Evolutionary conservation across 2,329 filamentous ascomycete species (phyloP), one percentile per base, ranked within the genome.

Genomic region (Aspergillus tanneri): DNA sequence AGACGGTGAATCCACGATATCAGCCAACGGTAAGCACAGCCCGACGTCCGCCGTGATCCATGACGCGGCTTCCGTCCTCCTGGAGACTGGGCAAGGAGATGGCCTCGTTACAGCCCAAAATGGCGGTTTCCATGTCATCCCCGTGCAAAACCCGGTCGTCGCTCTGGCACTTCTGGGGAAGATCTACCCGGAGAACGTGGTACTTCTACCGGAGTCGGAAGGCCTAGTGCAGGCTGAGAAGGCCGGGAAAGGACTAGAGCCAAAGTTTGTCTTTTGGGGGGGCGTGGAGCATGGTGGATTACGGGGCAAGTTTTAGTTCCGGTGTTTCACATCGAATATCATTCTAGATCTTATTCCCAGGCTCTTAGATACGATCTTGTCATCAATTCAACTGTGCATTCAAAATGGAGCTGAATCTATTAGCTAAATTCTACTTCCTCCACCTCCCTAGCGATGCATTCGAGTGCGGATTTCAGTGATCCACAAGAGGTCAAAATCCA

Each of bases 121-220:
- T 3, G 52, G 46, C 1, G 57, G 55, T 5, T 27, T 62, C 4
- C 59, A 62, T 53, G 41, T 61, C 5, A 57, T 62, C 6, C 47
- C 54, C 0, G 34, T 36, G 3, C 10, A 38, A 2, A 49, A 56
- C 9, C 37, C 42, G 4, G 19, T 56, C 7, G 23, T 60, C 8
- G 47, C 52, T 2, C 18, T 61, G 16, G 59, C 59, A 2, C 36
- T 61, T 2, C 16, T 61, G 21, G 60, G 59, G 8, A 58, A 47
- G 41, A 11, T 63, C 8, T 63, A 61, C 38, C 60, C 59, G 2
- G 56, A 50, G 23, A 63, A 63, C 30, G 52, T 60, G 1, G 43
- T 62, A 1, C 18, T 57, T 5, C 37, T 61, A 5, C 48, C 51
- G 21, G 5, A 12, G 9, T 21, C 39, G 9, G 49, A 53, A n/a